Conservation (phyloP, 371 early-diverging fungal species). For the Enteropsectra breve region DNA sequence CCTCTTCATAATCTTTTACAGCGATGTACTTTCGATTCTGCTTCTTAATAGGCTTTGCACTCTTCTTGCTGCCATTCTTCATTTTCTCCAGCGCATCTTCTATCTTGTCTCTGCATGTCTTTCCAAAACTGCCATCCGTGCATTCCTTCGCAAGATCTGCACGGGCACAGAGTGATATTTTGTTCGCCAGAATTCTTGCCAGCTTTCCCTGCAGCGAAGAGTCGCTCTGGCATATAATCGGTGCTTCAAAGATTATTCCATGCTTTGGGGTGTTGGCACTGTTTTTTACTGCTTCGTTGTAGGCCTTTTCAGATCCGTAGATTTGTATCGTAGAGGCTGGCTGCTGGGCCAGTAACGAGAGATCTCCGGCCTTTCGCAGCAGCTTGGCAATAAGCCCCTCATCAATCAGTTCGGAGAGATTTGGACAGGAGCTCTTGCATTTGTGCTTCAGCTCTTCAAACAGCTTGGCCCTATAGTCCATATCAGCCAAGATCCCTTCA, state of each 20-base stretch:
- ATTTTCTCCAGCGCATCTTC: constrained; percentile 26
- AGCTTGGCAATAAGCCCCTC: constrained; percentile 82
- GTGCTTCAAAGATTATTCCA: constrained; percentile 80
- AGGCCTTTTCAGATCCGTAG: constrained; percentile 88
- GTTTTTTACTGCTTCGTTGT: constrained; percentile 82
- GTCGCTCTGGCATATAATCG: constrained; percentile 72
- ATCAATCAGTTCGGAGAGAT: constrained; percentile 75
- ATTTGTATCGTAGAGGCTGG: constrained; percentile 88
- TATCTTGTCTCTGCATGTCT: constrained; percentile 14
- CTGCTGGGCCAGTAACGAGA: constrained; percentile 75
- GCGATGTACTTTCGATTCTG: constrained; percentile 21
- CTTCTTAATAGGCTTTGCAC: constrained; percentile 10
- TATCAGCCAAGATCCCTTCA: constrained; percentile 71
- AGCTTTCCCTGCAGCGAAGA: constrained; percentile 79
- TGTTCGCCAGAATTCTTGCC: constrained; percentile 76
- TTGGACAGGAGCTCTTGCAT: constrained; percentile 78
- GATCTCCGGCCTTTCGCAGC: constrained; percentile 62
- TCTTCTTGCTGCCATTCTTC: constrained; percentile 16
- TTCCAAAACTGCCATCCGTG: constrained; percentile 13
- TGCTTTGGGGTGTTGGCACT: constrained; percentile 88
- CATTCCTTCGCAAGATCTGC: constrained; percentile 71
- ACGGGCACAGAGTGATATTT: constrained; percentile 77
- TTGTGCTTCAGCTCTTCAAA: constrained; percentile 75
- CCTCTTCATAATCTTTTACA: constrained; percentile 21
- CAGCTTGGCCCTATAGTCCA: constrained; percentile 73